Conservation (phyloP, 768 basidiomycete genomes). For the Amanita phalloides region DNA sequence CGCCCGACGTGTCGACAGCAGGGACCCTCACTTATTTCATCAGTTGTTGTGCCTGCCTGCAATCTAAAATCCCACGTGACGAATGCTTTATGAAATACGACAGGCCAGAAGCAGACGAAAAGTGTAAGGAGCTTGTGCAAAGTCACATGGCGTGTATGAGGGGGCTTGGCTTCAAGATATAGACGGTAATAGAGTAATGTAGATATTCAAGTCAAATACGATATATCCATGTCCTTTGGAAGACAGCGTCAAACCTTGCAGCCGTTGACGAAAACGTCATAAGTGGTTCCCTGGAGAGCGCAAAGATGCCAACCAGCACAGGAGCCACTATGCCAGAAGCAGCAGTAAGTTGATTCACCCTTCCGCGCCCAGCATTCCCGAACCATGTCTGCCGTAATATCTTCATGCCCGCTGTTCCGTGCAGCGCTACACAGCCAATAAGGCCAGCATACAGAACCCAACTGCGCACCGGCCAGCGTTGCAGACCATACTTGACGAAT, state of each 20-base stretch:
- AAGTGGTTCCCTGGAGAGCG: conserved; percentile 46
- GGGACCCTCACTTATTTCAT: neutral
- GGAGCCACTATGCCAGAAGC: conserved; percentile 32
- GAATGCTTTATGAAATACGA: conserved; percentile 84
- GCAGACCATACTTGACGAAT: conserved; percentile 67
- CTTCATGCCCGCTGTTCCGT: conserved; percentile 50
- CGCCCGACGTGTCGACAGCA: neutral
- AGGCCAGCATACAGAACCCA: conserved; percentile 57
- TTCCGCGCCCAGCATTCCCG: conserved; percentile 9
- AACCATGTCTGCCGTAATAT: conserved; percentile 43
- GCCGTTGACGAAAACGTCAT: conserved; percentile 41
- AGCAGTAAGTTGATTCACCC: conserved; percentile 13
- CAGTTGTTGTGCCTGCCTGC: conserved; percentile 94
- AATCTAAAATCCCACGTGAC: conserved; percentile 87
- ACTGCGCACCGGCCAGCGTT: conserved; percentile 49
- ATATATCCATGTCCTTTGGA: conserved; percentile 35
- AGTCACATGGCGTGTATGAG: conserved; percentile 89
- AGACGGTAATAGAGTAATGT: conserved; percentile 6
- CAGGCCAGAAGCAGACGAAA: conserved; percentile 51
- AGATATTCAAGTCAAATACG: conserved; percentile 11
- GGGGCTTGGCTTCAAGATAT: conserved; percentile 79
- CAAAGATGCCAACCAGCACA: conserved; percentile 43
- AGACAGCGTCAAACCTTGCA: conserved; percentile 41
- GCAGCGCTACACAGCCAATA: conserved; percentile 42
- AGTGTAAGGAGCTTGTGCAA: conserved; percentile 73